Evolutionary conservation across 1,284 basidiomycete species (phyloP).

Genomic region (Chondrostereum purpureum): DNA sequence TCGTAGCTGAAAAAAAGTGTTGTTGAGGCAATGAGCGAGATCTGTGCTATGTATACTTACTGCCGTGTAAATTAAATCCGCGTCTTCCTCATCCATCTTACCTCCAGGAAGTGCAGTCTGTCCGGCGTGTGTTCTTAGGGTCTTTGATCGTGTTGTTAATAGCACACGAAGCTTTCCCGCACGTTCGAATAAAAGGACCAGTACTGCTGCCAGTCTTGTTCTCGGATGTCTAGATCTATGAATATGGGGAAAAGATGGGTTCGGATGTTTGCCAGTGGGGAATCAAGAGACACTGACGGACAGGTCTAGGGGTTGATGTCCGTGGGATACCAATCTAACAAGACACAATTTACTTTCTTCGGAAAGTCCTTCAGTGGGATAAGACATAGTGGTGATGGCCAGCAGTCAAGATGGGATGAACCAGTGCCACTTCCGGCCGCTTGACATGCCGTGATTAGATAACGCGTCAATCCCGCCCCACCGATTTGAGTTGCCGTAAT

Average conservation of each 20-base stretch:
- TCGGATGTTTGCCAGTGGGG: neutral
- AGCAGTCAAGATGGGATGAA: neutral
- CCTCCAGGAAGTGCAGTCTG: slow-evolving; percentile 83
- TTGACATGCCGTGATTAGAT: too few species aligned
- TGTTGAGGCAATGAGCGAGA: neutral
- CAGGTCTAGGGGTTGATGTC: slow-evolving; percentile 10
- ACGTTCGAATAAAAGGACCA: slow-evolving; percentile 71
- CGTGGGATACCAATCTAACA: slow-evolving; percentile 1
- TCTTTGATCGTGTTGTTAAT: slow-evolving; percentile 78
- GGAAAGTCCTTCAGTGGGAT: neutral
- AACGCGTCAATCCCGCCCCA: too few species aligned
- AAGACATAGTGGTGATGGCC: neutral
- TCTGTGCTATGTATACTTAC: slow-evolving; percentile 32
- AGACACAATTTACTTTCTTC: slow-evolving; percentile 1
- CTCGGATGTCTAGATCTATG: slow-evolving; percentile 41
- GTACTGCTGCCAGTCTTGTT: slow-evolving; percentile 62
- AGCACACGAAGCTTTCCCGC: slow-evolving; percentile 64
- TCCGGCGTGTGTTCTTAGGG: slow-evolving; percentile 69
- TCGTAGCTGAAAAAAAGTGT: slow-evolving; percentile 42
- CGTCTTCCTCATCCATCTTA: slow-evolving; percentile 66
- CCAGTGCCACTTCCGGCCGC: neutral
- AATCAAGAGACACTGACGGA: slow-evolving; percentile 8
- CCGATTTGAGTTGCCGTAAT: too few species aligned
- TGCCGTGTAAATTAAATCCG: slow-evolving; percentile 60
- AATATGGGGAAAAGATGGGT: neutral